Conservation (phyloP, 768 basidiomycete species). For the Exsudoporus frostii region DNA sequence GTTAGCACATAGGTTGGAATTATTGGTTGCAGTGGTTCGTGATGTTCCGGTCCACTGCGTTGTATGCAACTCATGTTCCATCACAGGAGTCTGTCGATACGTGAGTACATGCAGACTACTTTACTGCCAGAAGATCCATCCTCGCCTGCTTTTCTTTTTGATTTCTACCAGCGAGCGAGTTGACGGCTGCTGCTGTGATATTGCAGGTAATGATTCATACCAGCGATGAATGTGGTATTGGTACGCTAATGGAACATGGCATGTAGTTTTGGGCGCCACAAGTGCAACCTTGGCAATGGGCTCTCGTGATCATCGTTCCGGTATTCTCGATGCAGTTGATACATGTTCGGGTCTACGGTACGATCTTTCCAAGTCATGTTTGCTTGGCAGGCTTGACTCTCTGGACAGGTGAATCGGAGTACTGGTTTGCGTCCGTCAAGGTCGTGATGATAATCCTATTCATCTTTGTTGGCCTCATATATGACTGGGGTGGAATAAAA, state of each 20-base stretch:
- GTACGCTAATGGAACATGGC: neutral
- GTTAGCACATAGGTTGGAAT: constrained; percentile 44
- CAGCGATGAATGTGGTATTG: neutral
- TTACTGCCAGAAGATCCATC: neutral
- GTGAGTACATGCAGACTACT: constrained; percentile 23
- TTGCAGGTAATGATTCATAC: constrained; percentile 34
- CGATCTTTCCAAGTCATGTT: neutral
- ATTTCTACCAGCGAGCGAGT: constrained; percentile 45
- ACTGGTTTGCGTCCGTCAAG: constrained; percentile 65
- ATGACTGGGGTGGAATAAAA: constrained; percentile 58
- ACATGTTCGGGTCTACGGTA: constrained; percentile 55
- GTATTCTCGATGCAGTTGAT: constrained; percentile 53
- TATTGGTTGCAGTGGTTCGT: constrained; percentile 52
- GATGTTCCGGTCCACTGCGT: neutral
- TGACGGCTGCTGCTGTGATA: constrained; percentile 56
- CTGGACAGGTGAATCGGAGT: constrained; percentile 52
- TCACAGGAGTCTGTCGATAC: constrained; percentile 39
- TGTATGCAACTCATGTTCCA: neutral
- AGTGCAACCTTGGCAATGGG: constrained; percentile 53
- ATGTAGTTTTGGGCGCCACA: constrained; percentile 44
- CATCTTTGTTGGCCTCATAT: constrained; percentile 60
- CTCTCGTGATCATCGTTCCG: constrained; percentile 51
- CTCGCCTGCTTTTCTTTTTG: constrained; percentile 13
- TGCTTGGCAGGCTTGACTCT: neutral
- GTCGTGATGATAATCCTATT: constrained; percentile 60